Conservation (phyloP, 495 filamentous ascomycete genomes). For the Penicillium turbatum region DNA sequence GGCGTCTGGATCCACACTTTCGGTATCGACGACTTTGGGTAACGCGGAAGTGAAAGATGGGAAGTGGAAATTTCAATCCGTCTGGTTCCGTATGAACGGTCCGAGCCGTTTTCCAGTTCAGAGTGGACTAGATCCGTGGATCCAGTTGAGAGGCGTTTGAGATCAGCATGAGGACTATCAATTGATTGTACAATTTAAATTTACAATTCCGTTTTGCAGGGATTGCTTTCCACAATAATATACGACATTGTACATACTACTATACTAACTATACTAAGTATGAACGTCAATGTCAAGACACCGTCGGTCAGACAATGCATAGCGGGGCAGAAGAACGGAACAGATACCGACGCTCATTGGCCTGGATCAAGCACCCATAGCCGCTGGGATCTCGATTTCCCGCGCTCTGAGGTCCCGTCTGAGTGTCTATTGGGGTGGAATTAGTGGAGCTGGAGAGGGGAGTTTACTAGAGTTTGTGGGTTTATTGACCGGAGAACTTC, state of each 20-base stretch:
- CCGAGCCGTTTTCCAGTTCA: constrained; percentile 25
- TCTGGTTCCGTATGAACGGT: constrained; percentile 8
- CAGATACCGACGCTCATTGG: background rate
- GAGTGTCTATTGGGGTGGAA: no score
- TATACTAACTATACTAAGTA: no score
- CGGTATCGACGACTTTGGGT: no score
- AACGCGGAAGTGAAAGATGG: background rate
- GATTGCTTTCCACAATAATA: background rate
- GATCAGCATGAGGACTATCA: background rate
- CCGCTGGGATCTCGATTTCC: background rate
- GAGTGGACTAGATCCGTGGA: constrained; percentile 9
- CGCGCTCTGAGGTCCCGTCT: no score
- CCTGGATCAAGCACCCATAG: background rate
- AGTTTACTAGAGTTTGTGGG: no score
- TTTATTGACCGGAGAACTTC: no score
- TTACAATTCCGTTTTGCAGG: background rate
- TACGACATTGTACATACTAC: no score
- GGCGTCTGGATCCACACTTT: no score
- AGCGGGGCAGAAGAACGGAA: background rate
- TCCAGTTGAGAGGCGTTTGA: background rate
- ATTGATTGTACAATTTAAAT: background rate
- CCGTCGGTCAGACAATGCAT: background rate
- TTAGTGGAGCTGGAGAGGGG: no score
- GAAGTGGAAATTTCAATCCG: background rate
- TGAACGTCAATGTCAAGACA: no score